Base-by-base conservation (phyloP, 805 yeast species). In the Monosporozyma unispora region DNA sequence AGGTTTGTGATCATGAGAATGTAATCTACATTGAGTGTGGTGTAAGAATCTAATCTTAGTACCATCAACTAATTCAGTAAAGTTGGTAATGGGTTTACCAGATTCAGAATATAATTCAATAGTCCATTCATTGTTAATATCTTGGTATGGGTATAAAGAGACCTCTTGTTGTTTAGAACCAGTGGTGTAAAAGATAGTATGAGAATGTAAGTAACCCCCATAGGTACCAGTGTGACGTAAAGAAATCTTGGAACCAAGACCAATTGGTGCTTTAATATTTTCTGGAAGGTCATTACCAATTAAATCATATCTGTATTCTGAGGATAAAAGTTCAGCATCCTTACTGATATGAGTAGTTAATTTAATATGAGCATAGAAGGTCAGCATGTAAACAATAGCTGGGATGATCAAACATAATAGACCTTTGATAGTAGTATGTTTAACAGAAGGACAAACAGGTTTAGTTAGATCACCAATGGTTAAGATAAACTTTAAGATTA, bases 161-260 rank as follows among this genome's bases (percentile, higher is more conserved):
- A 86, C 69, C 68, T 86, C 93, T 67, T 85, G 93, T 68, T 86
- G 95, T 60, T 84, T 80, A 10, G 95, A 86, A 55, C 95, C 95
- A 45, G 84, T 77, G 60, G 81, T 86, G 59, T 83, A 84, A 59
- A 73, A 70, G 57, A 78, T 80, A 50, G 74, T 72, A 64, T 86
- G 95, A 19, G 91, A 84, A 64, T 86, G 95, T 59, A 86, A 73
- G 67, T 86, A 86, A 48, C 93, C 93, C 56, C 91, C 93, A 57
- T 74, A 77, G 27, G 91, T 82, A 54, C 78, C 80, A 39, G 78
- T 53, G 61, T 86, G 95, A 61, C 84, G 82, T 42, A 86, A 55
- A 40, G 90, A 73, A 29, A 86, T 74, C 5, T 68, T 66, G 4
- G 91, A 84, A 28, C 87, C 86, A 55, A 81, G 80, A 56, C 93